Base-by-base conservation (phyloP, 148 eudicot genomes). In the Nepenthes mirabilis region DNA sequence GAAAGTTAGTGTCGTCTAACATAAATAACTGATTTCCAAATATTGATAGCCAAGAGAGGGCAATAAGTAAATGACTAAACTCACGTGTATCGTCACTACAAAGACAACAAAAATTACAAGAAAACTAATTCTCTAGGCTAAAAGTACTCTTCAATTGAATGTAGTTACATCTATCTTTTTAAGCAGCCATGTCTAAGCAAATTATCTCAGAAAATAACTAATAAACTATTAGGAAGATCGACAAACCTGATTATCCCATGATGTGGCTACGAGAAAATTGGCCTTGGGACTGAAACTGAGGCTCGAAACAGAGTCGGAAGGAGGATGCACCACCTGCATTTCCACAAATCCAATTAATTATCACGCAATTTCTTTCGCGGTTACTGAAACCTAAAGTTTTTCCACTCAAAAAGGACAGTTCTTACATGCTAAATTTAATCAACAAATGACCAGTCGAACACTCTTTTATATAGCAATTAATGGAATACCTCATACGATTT, bases 241-340 rank as follows among this genome's bases (percentile, higher is more conserved):
- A 59, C 58, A 37, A 72, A 91, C 97, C 96, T 88, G 97, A 61
- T 85, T 88, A 83, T 91, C 97, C 97, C 96, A 91, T 47, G 97
- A 91, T 63, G 94, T 85, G n/a, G 90, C 95, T 5, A 88, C 79
- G 47, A 91, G 80, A 43, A 61, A 74, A 75, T 91, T 88, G n/a
- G 96, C 95, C 79, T 88, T 88, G 11, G 97, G 94, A 74, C 95
- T 91, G 64, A 91, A 91, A 56, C 67, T 43, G 13, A 49, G 52
- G 13, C 52, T 5, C 3, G 52, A 49, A n/a, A 49, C 52, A 11
- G n/a, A 11, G 14, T 49, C 52, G 14, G 52, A 49, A 2, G 52
- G 52, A 49, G 52, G 52, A 5, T 49, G 52, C 10, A 49, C 52
- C 52, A 49, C 52, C 52, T 49, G 52, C 52, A 49, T 49, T 49